Base-by-base conservation (phyloP, 2,329 filamentous ascomycete species). In the Ophiostoma sp. region DNA sequence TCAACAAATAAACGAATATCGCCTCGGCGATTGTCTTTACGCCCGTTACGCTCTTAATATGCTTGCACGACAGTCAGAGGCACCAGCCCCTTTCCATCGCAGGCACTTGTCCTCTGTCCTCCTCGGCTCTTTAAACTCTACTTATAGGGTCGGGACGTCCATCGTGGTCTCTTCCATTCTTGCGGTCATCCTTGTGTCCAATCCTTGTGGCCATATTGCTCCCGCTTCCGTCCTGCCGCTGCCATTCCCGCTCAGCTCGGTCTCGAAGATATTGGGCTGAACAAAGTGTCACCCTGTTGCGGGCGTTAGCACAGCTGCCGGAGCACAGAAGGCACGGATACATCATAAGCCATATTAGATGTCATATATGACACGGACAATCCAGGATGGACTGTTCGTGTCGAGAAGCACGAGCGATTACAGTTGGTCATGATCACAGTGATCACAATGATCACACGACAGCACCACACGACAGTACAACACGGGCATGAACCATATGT, bases 401-500 rank as follows among this genome's bases (percentile, higher is more conserved):
- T 52, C 49, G 7, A 52, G 16, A 6, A 27, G 49, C 49, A 52
- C 49, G 49, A n/a, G 49, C 38, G 27, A 12, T 27, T 27, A 27
- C 27, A 27, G 27, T 27, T 27, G 27, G 27, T 2, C 27, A 27
- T 27, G 1, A 27, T 27, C 27, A 60, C 27, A 55, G n/a, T 55
- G n/a, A 27, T 18, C 45, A 55, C 3, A 55, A 6, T 27, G n/a
- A 27, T 27, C 49, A 55, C 47, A 52, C n/a, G 16, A 2, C 16
- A 52, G 14, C 12, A 49, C 12, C 47, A 52, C 49, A 52, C 47
- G 49, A 8, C 49, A 55, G 3, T 18, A 55, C 49, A 55, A 16
- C 27, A 40, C 55, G 27, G 55, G 27, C 55, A 60, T 60, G 27
- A 60, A 60, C 55, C 55, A 40, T 60, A 38, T 60, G 55, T 55